Conservation (phyloP, 2,329 filamentous ascomycete species). For the Teratosphaeria pseudoeucalypti region DNA sequence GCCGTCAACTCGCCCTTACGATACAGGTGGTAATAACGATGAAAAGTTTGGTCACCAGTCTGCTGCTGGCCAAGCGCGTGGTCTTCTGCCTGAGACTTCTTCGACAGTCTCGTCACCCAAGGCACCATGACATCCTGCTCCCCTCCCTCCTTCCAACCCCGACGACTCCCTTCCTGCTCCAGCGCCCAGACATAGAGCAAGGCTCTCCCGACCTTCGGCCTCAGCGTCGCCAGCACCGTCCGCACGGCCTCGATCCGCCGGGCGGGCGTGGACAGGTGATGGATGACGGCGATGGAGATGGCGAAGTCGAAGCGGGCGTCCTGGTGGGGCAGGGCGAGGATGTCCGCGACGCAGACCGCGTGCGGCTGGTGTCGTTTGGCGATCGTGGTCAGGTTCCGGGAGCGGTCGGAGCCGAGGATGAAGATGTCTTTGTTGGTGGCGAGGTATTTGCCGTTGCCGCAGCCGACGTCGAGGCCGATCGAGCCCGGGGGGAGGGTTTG, state of each 20-base stretch:
- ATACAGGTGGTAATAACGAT: slow-evolving; percentile 93
- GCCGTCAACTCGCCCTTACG: slow-evolving; percentile 74
- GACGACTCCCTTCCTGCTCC: slow-evolving; percentile 75
- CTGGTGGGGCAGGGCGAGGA: slow-evolving; percentile 71
- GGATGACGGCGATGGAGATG: slow-evolving; percentile 87
- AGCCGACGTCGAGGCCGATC: slow-evolving; percentile 82
- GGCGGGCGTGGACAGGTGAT: slow-evolving; percentile 73
- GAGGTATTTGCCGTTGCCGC: slow-evolving; percentile 95
- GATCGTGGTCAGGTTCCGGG: slow-evolving; percentile 49
- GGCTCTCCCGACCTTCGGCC: slow-evolving; percentile 47
- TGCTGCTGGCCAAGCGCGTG: slow-evolving; percentile 16
- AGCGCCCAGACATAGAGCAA: slow-evolving; percentile 92
- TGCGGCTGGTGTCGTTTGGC: slow-evolving; percentile 50
- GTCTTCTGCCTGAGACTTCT: slow-evolving; percentile 19
- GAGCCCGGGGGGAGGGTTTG: slow-evolving; percentile 54
- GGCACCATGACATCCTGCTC: slow-evolving; percentile 91
- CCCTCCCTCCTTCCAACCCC: slow-evolving; percentile 77
- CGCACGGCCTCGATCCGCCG: slow-evolving; percentile 64
- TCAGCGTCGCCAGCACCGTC: slow-evolving; percentile 59
- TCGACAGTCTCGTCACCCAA: slow-evolving; percentile 59
- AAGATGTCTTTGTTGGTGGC: slow-evolving; percentile 66
- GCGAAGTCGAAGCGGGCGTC: slow-evolving; percentile 63
- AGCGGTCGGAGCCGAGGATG: slow-evolving; percentile 79
- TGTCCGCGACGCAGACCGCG: slow-evolving; percentile 64
- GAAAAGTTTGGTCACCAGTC: slow-evolving; percentile 48